Percentiles rank a stretch among this genome's conserved stretches.
These are phyloP conservation scores for Copromyces sp. DNA, from an alignment of 495 filamentous ascomycete species.

Conservation along the genomic window DNA sequence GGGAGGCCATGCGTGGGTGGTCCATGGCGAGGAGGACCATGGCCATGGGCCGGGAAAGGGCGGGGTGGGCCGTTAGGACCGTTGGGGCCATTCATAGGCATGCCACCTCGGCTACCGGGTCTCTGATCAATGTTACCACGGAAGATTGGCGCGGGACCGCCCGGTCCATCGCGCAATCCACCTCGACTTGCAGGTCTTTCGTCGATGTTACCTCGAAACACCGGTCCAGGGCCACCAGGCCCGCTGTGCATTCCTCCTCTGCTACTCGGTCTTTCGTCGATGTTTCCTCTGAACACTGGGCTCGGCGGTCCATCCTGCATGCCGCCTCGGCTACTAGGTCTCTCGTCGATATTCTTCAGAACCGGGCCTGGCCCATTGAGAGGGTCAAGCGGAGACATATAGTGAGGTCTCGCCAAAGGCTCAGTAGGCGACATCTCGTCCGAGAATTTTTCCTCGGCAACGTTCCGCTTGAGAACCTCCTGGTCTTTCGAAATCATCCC, in stretches of 20 bases:
- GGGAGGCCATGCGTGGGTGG: conserved; percentile 21
- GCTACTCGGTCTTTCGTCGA: not conserved
- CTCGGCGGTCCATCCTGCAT: not conserved
- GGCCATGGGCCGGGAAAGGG: conserved; percentile 10
- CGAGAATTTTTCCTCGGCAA: not conserved
- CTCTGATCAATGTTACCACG: conserved; percentile 17
- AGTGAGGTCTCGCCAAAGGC: not conserved
- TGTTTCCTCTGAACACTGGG: not conserved
- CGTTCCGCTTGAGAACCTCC: not conserved
- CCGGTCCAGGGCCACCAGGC: conserved; percentile 2
- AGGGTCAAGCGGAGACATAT: not conserved
- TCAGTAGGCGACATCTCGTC: not conserved
- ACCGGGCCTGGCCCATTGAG: not conserved
- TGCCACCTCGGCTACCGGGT: conserved; percentile 12
- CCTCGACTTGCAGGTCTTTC: conserved; percentile 15
- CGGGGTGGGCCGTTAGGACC: conserved; percentile 1
- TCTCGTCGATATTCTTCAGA: not conserved
- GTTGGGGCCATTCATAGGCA: conserved; percentile 3
- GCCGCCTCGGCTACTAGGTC: not conserved
- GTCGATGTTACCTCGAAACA: conserved; percentile 19
- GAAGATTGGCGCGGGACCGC: conserved; percentile 7
- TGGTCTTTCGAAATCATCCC: not conserved
- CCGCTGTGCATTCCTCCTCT: not conserved
- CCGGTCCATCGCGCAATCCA: not conserved
- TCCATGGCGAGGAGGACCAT: conserved; percentile 15